Percentiles rank a stretch among this genome's conserved stretches.
These are phyloP conservation scores for Pyropia yezoensis DNA, from an alignment of 23 red algal species.

Conservation along the genomic window DNA sequence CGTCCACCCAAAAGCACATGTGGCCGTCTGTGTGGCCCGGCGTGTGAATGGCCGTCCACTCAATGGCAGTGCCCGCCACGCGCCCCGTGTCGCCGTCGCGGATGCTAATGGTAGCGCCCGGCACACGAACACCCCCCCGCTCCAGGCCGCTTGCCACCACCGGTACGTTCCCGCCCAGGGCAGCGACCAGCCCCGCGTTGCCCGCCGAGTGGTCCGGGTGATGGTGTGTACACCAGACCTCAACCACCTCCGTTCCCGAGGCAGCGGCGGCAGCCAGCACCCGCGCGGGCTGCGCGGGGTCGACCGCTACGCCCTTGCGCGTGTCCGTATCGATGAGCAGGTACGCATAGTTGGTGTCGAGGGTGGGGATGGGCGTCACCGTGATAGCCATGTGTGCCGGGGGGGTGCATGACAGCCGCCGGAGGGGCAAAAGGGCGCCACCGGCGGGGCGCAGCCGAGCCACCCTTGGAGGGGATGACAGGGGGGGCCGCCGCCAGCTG, in stretches of 20 bases:
- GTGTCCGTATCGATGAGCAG: constrained; percentile 55
- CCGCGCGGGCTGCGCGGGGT: constrained; percentile 61
- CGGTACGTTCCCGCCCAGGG: constrained; percentile 42
- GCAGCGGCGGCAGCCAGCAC: constrained; percentile 36
- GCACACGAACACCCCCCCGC: background rate
- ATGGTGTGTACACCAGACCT: constrained; percentile 75
- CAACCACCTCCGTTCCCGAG: constrained; percentile 25
- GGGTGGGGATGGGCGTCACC: constrained; percentile 21
- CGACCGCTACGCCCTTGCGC: constrained; percentile 59
- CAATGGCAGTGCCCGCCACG: constrained; percentile 21
- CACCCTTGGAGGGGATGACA: too few relatives aligned
- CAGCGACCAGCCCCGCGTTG: constrained; percentile 58
- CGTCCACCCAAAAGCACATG: constrained; percentile 63
- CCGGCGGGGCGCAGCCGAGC: too few relatives aligned
- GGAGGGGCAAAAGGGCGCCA: too few relatives aligned
- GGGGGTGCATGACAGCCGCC: too few relatives aligned
- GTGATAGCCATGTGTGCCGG: background rate
- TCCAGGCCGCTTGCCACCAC: constrained; percentile 73
- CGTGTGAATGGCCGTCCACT: constrained; percentile 50
- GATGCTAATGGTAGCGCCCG: constrained; percentile 30
- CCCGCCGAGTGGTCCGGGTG: constrained; percentile 97
- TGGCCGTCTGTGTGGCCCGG: constrained; percentile 95
- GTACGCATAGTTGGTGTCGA: constrained; percentile 86
- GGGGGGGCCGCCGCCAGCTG: too few relatives aligned
- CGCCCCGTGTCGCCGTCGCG: constrained; percentile 39